Percentiles rank a stretch among this genome's conserved stretches.
phyloP scores from a whole-genome alignment of 192 early-diverging fungal genomes.

The Geranomyces variabilis region DNA sequence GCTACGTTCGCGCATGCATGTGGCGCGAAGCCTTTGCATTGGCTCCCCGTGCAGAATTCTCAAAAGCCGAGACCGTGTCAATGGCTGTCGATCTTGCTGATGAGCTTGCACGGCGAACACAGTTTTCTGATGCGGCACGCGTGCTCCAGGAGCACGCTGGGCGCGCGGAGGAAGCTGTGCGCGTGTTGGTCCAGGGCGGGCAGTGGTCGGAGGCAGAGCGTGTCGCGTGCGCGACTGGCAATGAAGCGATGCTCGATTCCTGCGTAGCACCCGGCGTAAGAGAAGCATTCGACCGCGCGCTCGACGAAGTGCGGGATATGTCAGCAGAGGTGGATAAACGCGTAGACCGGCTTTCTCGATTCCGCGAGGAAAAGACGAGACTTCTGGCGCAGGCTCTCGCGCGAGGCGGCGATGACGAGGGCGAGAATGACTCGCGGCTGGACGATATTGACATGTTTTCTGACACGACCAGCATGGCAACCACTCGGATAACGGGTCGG shows the following conservation, averaged over 20 bases:
- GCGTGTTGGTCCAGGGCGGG: constrained; percentile 67
- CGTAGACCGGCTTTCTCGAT: constrained; percentile 56
- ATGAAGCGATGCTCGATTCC: constrained; percentile 62
- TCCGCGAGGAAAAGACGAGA: constrained; percentile 59
- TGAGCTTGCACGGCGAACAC: constrained; percentile 58
- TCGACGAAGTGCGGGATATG: constrained; percentile 68
- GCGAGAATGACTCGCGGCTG: constrained; percentile 51
- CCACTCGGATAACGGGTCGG: constrained; percentile 71
- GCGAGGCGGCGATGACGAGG: not conserved
- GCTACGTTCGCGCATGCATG: constrained; percentile 54
- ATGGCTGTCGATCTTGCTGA: constrained; percentile 60
- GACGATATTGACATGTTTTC: constrained; percentile 94
- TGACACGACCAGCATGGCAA: constrained; percentile 93
- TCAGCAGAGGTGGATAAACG: constrained; percentile 67
- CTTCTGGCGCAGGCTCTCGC: constrained; percentile 21
- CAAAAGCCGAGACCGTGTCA: constrained; percentile 47
- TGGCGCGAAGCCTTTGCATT: constrained; percentile 74
- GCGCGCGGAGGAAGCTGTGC: constrained; percentile 71
- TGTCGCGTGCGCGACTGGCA: constrained; percentile 45
- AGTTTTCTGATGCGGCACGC: constrained; percentile 69
- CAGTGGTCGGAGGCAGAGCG: constrained; percentile 81
- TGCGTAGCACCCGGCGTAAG: constrained; percentile 67
- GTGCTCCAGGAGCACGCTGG: constrained; percentile 73
- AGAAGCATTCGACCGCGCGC: constrained; percentile 49
- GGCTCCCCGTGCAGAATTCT: constrained; percentile 59